Base-by-base conservation (phyloP, 2,329 filamentous ascomycete species). In the Aureobasidium sp. region DNA sequence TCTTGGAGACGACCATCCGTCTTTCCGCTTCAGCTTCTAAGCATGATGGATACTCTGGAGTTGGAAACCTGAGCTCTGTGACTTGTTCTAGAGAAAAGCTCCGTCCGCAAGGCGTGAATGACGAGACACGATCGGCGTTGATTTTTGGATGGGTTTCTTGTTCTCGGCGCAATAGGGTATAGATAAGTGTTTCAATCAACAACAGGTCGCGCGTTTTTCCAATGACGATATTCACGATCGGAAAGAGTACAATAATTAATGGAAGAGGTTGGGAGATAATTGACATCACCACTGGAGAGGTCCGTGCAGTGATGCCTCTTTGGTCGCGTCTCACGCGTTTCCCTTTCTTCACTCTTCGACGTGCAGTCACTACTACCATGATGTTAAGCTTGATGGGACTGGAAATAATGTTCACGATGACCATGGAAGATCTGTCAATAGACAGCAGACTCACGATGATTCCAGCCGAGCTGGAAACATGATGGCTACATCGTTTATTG, bases 1-100 rank as follows among this genome's bases (percentile, higher is more conserved):
- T 63, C 71, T 82, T 66, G 80, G 80, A 0, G 80, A 82, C 62
- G 76, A 80, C 62, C 79, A 82, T 68, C 80, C 79, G 3, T 70
- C 70, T 29, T 82, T 81, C 66, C 74, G 78, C 51, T 78, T 79
- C 64, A 72, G 70, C 42, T 61, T 55, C 9, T 61, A 27, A 53
- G 57, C 29, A 45, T 30, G 25, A 42, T 42, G 25, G 2, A 30
- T 21, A n/a, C 16, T 4, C 9, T 9, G 3, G 21, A 5, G 11
- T 37, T 14, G 30, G 34, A 13, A 13, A 30, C 21, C 8, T 16
- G 37, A 44, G 16, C 30, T 45, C 2, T 25, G 6, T 27, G 41
- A 16, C 37, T 45, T 45, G n/a, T 30, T 57, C 9, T 54, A 54
- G 50, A 57, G 30, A 36, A 34, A 36, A 32, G 10, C 25, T 25